Conservation (phyloP, 257 asterid genomes). For the Gentiana dahurica region DNA sequence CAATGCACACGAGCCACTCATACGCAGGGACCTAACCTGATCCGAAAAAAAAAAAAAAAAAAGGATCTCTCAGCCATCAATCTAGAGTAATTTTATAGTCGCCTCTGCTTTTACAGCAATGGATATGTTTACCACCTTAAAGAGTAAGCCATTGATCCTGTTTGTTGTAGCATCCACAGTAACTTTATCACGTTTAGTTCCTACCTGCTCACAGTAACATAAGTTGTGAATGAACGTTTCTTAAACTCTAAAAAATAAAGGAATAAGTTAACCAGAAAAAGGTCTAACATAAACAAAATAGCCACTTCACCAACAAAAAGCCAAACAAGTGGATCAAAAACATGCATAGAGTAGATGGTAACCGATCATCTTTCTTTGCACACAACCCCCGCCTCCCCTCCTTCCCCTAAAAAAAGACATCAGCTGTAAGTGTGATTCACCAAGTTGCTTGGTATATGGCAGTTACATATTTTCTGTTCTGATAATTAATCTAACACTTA, state of each 20-base stretch:
- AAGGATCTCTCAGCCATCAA: constrained; percentile 6
- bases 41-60: constrained; percentile 9
- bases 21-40: constrained; percentile 79
- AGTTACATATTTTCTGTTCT: too few relatives aligned
- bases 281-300: neutral
- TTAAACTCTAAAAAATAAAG: neutral
- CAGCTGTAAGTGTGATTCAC: too few relatives aligned
- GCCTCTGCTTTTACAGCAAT: neutral
- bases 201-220: constrained; percentile 39
- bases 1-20: constrained; percentile 87
- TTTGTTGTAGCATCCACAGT: constrained; percentile 56
- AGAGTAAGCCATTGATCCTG: constrained; percentile 62
- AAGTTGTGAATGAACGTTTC: constrained; percentile 1
- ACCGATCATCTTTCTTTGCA: too few relatives aligned
- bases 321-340: too few relatives aligned
- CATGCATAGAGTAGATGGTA: too few relatives aligned
- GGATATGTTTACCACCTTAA: constrained; percentile 38
- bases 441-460: too few relatives aligned
- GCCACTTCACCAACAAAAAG: too few relatives aligned
- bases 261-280: neutral
- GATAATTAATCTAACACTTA: too few relatives aligned
- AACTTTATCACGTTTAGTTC: constrained; percentile 64
- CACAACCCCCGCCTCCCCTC: too few relatives aligned
- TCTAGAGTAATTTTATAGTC: neutral
- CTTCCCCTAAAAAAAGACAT: too few relatives aligned